These are phyloP conservation scores for Apiospora malaysiana DNA, from an alignment of 2,329 filamentous ascomycete species.

Conservation along the genomic window DNA sequence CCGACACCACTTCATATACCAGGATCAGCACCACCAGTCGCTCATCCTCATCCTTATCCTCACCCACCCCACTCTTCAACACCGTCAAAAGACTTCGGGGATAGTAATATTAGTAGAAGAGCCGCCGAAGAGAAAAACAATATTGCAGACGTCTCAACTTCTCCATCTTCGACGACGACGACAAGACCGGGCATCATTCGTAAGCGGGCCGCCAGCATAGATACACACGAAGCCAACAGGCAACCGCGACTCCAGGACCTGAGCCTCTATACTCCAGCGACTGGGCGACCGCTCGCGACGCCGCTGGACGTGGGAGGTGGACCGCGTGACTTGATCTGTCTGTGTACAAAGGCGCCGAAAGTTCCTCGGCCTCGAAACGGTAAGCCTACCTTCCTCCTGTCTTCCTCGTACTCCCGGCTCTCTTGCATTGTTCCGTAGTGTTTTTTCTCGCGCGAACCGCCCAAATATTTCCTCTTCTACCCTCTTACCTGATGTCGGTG, in stretches of 20 bases:
- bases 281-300: conserved; percentile 24
- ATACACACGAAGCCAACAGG: conserved; percentile 44
- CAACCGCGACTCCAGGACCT: conserved; percentile 42
- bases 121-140: not conserved
- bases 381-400: conserved; percentile 43
- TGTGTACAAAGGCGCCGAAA: conserved; percentile 62
- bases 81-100: not conserved
- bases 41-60: not conserved
- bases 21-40: not conserved
- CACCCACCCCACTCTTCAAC: not conserved
- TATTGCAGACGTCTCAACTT: not conserved
- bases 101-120: conserved; percentile 23
- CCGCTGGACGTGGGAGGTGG: conserved; percentile 19
- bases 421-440: not conserved
- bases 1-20: conserved; percentile 17
- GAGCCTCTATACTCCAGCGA: conserved; percentile 42
- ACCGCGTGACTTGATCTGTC: conserved; percentile 54
- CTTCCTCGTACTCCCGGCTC: not conserved
- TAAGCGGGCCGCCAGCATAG: conserved; percentile 55
- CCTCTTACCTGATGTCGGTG: not conserved
- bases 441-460: not conserved
- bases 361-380: conserved; percentile 65
- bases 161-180: conserved; percentile 18
- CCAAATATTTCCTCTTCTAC: not conserved
- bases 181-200: conserved; percentile 29